Evolutionary conservation across 2,329 filamentous ascomycete species (phyloP).

Genomic region (Hortaea sp.): DNA sequence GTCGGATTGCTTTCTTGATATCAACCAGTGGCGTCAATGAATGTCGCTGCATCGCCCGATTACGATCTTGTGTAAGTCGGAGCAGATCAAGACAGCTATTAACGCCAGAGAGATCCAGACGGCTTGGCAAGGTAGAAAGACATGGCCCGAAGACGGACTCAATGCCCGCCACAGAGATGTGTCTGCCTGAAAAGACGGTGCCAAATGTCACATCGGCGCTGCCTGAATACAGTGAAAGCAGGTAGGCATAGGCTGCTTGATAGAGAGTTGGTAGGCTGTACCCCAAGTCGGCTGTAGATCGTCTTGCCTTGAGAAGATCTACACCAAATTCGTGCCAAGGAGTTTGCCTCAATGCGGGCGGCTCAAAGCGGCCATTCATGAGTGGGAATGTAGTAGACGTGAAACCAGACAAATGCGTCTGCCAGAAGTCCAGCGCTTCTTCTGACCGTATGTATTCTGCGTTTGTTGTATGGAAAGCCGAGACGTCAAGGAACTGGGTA

Average conservation of each 20-base stretch:
- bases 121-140: conserved; percentile 63
- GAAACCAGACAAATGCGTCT: conserved; percentile 50
- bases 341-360: conserved; percentile 10
- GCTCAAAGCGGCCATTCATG: conserved; percentile 35
- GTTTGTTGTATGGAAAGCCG: conserved; percentile 35
- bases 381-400: conserved; percentile 49
- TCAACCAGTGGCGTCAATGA: conserved; percentile 55
- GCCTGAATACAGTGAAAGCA: conserved; percentile 57
- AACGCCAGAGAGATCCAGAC: conserved; percentile 48
- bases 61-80: conserved; percentile 52
- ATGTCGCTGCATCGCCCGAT: conserved; percentile 56
- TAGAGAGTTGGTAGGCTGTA: conserved; percentile 63
- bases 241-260: conserved; percentile 58
- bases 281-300: conserved; percentile 16
- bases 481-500: conserved; percentile 53
- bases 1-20: conserved; percentile 52
- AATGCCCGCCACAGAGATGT: conserved; percentile 57
- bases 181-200: conserved; percentile 72
- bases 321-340: conserved; percentile 10
- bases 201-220: conserved; percentile 61
- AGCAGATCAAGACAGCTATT: conserved; percentile 52
- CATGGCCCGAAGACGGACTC: conserved; percentile 72
- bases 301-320: conserved; percentile 4
- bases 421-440: conserved; percentile 56
- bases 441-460: conserved; percentile 24